Evolutionary conservation across 345 rosid species (phyloP).

Genomic region (Ceriops decandra): DNA sequence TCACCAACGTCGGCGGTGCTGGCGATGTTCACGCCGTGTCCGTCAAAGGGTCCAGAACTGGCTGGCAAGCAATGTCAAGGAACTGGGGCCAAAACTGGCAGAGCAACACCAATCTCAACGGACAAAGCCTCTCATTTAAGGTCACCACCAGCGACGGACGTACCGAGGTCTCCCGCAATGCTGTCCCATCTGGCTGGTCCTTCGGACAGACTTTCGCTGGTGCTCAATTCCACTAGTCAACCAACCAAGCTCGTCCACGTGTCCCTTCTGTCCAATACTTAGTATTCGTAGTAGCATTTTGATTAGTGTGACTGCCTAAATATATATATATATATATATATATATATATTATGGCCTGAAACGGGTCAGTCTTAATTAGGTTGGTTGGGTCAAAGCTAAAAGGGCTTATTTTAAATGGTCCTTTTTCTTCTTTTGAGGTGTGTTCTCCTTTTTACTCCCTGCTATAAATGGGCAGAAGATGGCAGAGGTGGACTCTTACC

Average conservation of each 20-base stretch:
- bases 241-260: not conserved
- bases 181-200: conserved; percentile 24
- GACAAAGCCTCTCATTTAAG: conserved; percentile 26
- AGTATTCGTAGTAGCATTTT: not conserved
- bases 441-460: not conserved
- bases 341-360: not conserved
- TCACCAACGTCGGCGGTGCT: conserved; percentile 31
- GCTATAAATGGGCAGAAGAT: conserved; percentile 12
- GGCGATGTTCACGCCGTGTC: conserved; percentile 28
- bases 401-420: conserved; percentile 40
- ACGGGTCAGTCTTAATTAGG: not conserved
- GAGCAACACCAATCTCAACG: conserved; percentile 25
- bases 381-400: conserved; percentile 19
- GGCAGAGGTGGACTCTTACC: conserved; percentile 53
- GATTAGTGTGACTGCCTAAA: conserved; percentile 2
- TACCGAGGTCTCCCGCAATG: conserved; percentile 23
- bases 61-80: conserved; percentile 31
- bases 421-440: conserved; percentile 24
- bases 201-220: conserved; percentile 30
- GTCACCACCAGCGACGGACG: conserved; percentile 31
- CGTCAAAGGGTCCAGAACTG: conserved; percentile 28
- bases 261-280: not conserved
- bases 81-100: conserved; percentile 37
- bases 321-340: not conserved
- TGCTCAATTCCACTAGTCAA: conserved; percentile 21